Conservation (phyloP, 2,329 filamentous ascomycete species). For the Chaetomiaceae sp. region DNA sequence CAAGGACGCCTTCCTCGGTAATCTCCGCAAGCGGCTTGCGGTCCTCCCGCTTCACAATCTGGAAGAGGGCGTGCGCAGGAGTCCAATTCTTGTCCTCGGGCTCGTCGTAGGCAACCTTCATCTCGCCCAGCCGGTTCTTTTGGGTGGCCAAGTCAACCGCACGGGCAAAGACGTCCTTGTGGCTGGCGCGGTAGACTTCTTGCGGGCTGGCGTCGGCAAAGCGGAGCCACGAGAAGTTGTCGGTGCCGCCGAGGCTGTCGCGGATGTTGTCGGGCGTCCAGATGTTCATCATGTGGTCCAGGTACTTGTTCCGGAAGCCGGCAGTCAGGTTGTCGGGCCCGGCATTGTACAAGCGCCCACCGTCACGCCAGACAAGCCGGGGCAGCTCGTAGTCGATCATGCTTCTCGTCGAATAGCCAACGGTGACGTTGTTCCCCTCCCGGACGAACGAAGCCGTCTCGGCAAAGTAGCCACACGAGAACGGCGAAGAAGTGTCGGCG, state of each 20-base stretch:
- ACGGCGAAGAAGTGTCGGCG: slow-evolving; percentile 83
- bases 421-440: slow-evolving; percentile 73
- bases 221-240: slow-evolving; percentile 82
- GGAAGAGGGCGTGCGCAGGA: slow-evolving; percentile 74
- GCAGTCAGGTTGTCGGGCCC: slow-evolving; percentile 69
- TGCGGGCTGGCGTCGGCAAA: slow-evolving; percentile 74
- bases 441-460: slow-evolving; percentile 94
- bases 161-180: slow-evolving; percentile 68
- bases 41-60: slow-evolving; percentile 68
- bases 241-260: slow-evolving; percentile 54
- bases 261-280: slow-evolving; percentile 78
- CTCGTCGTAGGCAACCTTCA: slow-evolving; percentile 69
- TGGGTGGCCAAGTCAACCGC: slow-evolving; percentile 57
- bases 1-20: slow-evolving; percentile 67
- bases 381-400: slow-evolving; percentile 81
- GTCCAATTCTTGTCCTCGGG: slow-evolving; percentile 57
- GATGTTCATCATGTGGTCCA: slow-evolving; percentile 82
- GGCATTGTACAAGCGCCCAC: slow-evolving; percentile 69
- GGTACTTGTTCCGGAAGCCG: slow-evolving; percentile 74
- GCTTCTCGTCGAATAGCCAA: slow-evolving; percentile 84
- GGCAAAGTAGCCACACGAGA: slow-evolving; percentile 80
- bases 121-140: slow-evolving; percentile 56
- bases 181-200: slow-evolving; percentile 68
- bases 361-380: slow-evolving; percentile 74
- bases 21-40: slow-evolving; percentile 64